Base-by-base conservation (phyloP, 2,329 filamentous ascomycete species). In the Xylariaceae sp. region DNA sequence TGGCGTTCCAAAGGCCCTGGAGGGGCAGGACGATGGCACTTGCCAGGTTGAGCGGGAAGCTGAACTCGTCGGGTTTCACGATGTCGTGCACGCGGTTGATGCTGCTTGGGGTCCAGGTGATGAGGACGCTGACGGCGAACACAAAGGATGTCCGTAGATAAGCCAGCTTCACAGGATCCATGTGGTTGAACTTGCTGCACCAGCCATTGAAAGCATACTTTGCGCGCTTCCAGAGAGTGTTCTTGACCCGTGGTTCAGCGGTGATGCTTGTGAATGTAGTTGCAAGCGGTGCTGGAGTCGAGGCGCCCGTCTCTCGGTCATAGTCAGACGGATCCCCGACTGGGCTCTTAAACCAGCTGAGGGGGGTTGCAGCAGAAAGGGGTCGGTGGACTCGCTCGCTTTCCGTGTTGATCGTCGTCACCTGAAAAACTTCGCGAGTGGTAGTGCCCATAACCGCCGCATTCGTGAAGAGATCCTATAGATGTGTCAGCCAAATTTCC, bases 1-100 rank as follows among this genome's bases (percentile, higher is more conserved):
- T 72, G 29, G 84, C 80, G 65, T 92, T 92, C 87, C 88, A 92
- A 30, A 90, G 80, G 0, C 89, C 89, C 68, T 92, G 89, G 1
- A 90, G 74, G 0, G 89, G 88, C 3, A 92, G 75, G 0, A 92
- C 88, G 1, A 88, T 76, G 2, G 86, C 84, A 6, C 85, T 84
- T 1, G 82, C 80, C 47, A 89, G 78, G 65, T 88, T 86, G 47
- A 90, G 80, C 10, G 77, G 79, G 66, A 84, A 92, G 54, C 76
- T 79, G 29, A 77, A 75, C 8, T 72, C 58, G 29, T 58, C 66
- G 0, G 80, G 80, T 47, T 80, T 71, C 7, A 83, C 70, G 58
- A 90, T 78, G 58, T 83, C 80, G 70, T 90, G 86, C 26, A 91
- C 80, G 29, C 88, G 79, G 69, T 92, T 92, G 65, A 88, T 77